Conservation (phyloP, 768 basidiomycete species). For the Pleurotus tuber-regium region DNA sequence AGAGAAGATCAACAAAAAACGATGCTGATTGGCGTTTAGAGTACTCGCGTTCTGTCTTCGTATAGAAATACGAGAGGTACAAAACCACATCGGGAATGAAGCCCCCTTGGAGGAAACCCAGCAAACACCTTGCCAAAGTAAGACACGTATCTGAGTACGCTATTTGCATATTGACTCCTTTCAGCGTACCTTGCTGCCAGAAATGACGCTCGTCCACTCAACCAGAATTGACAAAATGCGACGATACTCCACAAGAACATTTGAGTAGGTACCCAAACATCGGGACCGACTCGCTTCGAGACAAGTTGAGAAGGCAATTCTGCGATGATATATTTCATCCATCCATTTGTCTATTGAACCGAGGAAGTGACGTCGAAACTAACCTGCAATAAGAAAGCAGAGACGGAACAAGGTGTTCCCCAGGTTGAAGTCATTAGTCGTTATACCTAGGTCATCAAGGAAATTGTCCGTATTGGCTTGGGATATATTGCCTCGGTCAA, state of each 20-base stretch:
- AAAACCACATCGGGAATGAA: slow-evolving; percentile 66
- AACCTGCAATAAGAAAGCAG: slow-evolving; percentile 43
- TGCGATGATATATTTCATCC: slow-evolving; percentile 1
- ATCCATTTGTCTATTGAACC: not conserved
- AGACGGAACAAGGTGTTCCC: slow-evolving; percentile 59
- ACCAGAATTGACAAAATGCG: slow-evolving; percentile 58
- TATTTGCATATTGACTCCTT: no score
- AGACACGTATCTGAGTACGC: no score
- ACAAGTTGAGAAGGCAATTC: slow-evolving; percentile 69
- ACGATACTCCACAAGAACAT: slow-evolving; percentile 58
- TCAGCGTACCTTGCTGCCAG: slow-evolving; percentile 43
- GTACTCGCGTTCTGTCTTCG: slow-evolving; percentile 48
- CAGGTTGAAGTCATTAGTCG: slow-evolving; percentile 62
- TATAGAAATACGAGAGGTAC: slow-evolving; percentile 67
- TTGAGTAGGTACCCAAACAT: slow-evolving; percentile 65
- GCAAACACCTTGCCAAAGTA: slow-evolving; percentile 37
- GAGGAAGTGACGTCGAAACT: slow-evolving; percentile 1
- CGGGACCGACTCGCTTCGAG: slow-evolving; percentile 66
- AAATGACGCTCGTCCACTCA: slow-evolving; percentile 50
- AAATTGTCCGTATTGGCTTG: slow-evolving; percentile 74
- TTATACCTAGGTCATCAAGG: slow-evolving; percentile 56
- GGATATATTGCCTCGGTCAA: slow-evolving; percentile 59
- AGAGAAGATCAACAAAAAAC: not conserved
- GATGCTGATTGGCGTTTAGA: not conserved
- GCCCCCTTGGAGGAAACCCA: slow-evolving; percentile 63